Base-by-base conservation (phyloP, 129 eudicot species). In the Apium graveolens region DNA sequence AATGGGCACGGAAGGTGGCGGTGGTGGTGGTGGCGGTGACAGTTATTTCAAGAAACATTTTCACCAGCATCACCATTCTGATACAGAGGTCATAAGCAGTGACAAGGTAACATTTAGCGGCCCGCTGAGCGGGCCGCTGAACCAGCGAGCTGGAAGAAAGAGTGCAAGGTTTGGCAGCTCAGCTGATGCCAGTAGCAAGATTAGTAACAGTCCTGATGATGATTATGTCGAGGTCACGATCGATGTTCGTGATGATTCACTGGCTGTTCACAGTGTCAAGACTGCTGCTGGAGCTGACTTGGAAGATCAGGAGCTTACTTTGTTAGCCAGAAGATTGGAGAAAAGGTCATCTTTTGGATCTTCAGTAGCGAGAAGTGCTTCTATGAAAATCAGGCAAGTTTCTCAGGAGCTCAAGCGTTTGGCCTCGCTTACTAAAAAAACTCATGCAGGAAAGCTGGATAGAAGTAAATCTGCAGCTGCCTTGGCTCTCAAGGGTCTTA, bases 341-440 rank as follows among this genome's bases (percentile, higher is more conserved):
- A 91, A 87, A 81, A 75, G 79, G 73, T 53, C 86, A 0, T 77
- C 91, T 0, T 79, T 89, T 26, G 88, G 93, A 1, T 76, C 90
- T 21, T 42, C 90, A 1, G 42, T 91, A 43, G 89, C 88, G 3
- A 66, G 97, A 66, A 91, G 89, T 77, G 97, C 97, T 27, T 91
- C 97, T 12, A 78, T 95, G 0, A 86, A 79, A 45, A 80, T 91
- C 41, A 75, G 80, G 46, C 97, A 91, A 45, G 92, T 91, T 48
- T 87, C 92, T 12, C 88, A 91, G 34, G 97, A 89, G 90, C 93
- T 91, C 20, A 87, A 70, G 79, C 84, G 83, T 6, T 60, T 91
- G 83, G 88, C 93, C 1, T 85, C 97, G 0, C 75, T 39, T 31
- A 72, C 84, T 5, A 73, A 78, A 41, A 81, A 46, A 37, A 80